Conservation (phyloP, 306 rosid genomes). For the Alnus glutinosa region DNA sequence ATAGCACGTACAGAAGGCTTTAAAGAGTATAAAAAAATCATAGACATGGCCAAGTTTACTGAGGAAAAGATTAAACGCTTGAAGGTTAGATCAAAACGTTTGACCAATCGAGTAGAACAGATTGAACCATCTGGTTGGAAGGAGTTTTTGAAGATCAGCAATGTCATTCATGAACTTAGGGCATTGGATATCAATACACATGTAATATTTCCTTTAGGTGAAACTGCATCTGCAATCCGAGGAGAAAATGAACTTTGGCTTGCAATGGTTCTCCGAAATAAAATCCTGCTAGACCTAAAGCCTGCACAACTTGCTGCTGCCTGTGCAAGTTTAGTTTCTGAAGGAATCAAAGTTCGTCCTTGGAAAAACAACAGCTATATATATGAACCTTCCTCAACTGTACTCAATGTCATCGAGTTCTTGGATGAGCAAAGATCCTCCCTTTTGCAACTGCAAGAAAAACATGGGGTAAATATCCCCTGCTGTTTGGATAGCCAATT, state of each 20-base stretch:
- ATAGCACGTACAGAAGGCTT: constrained; percentile 79
- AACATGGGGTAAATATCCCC: constrained; percentile 63
- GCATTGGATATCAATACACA: constrained; percentile 76
- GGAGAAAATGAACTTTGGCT: constrained; percentile 99
- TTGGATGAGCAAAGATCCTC: constrained; percentile 68
- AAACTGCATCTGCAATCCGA: constrained; percentile 90
- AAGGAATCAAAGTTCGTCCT: constrained; percentile 89
- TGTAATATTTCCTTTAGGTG: constrained; percentile 80
- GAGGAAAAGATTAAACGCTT: constrained; percentile 86
- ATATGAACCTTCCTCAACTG: constrained; percentile 68
- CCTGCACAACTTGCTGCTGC: constrained; percentile 89
- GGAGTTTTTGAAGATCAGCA: constrained; percentile 92
- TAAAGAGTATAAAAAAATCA: constrained; percentile 72
- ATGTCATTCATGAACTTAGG: constrained; percentile 82
- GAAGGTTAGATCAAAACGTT: constrained; percentile 70
- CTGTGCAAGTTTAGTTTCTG: constrained; percentile 77
- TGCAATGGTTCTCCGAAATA: constrained; percentile 87
- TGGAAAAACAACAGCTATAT: constrained; percentile 72
- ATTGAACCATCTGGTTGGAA: constrained; percentile 99
- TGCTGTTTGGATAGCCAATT: constrained; percentile 85
- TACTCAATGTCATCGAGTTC: constrained; percentile 41
- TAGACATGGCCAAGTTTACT: constrained; percentile 52
- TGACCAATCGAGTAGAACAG: constrained; percentile 76
- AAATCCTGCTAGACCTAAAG: constrained; percentile 64
- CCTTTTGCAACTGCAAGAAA: constrained; percentile 66